Conservation (phyloP, 1,139 yeast genomes). For the Zhuliangozyma blackwelliae region DNA sequence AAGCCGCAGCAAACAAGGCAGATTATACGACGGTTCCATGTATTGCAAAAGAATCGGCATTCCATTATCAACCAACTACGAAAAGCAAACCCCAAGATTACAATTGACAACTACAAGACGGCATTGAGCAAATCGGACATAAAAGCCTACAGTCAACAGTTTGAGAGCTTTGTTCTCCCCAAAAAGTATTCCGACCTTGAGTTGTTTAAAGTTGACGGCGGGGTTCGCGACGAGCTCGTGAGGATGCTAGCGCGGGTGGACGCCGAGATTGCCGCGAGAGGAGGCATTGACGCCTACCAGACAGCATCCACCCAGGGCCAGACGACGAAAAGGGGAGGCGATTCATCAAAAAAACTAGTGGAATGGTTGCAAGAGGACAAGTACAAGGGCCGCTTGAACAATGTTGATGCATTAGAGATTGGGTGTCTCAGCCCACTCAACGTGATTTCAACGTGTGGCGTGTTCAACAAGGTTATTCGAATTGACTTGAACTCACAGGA, state of each 20-base stretch:
- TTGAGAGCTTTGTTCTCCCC: slow-evolving; percentile 5
- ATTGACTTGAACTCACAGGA: slow-evolving; percentile 84
- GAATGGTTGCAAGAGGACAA: slow-evolving; percentile 51
- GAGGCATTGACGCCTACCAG: slow-evolving; percentile 75
- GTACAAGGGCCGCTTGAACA: slow-evolving; percentile 11
- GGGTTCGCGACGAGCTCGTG: slow-evolving; percentile 14
- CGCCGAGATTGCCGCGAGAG: slow-evolving; percentile 54
- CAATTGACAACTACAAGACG: slow-evolving; percentile 21
- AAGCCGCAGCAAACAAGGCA: slow-evolving; percentile 68
- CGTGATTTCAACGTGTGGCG: slow-evolving; percentile 54
- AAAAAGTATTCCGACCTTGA: slow-evolving; percentile 12
- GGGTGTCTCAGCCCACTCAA: slow-evolving; percentile 75
- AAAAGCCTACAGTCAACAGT: slow-evolving; percentile 3
- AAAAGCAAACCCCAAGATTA: slow-evolving; percentile 5
- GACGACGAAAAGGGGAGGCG: slow-evolving; percentile 75
- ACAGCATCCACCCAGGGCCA: slow-evolving; percentile 89
- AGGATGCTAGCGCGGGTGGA: slow-evolving; percentile 49
- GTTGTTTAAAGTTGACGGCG: slow-evolving; percentile 18
- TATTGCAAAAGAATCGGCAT: slow-evolving; percentile 49
- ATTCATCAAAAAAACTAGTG: slow-evolving; percentile 71
- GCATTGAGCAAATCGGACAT: slow-evolving; percentile 6
- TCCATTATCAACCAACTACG: slow-evolving; percentile 29
- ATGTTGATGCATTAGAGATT: slow-evolving; percentile 61
- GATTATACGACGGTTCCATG: slow-evolving; percentile 65
- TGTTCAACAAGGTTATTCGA: slow-evolving; percentile 48